Evolutionary conservation across 2,329 filamentous ascomycete species (phyloP).

Genomic region (Diaporthe amygdali): DNA sequence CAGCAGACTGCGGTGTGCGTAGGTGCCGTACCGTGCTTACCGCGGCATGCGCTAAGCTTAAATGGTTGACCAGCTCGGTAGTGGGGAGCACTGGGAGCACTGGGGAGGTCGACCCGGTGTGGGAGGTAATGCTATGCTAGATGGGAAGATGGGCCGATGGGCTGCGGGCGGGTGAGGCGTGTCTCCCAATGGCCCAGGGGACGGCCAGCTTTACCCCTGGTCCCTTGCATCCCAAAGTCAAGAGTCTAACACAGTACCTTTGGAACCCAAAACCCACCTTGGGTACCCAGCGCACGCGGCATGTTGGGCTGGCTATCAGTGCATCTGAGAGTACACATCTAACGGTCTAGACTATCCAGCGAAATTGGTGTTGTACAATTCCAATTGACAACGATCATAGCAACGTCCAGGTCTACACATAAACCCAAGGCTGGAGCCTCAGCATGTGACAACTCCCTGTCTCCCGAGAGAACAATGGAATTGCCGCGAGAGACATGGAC

Average conservation of each 20-base stretch:
- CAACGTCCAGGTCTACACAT: background rate
- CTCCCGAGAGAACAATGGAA: conserved; percentile 8
- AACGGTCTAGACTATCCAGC: background rate
- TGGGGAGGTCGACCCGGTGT: background rate
- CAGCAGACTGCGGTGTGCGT: conserved; percentile 10
- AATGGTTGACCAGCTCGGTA: conserved; percentile 13
- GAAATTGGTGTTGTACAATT: too few species aligned
- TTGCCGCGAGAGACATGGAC: background rate
- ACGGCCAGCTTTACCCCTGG: background rate
- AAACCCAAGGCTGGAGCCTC: background rate
- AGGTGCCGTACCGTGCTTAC: conserved; percentile 7
- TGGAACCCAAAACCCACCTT: background rate
- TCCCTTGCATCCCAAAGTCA: background rate
- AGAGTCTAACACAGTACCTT: background rate
- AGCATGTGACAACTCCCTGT: background rate
- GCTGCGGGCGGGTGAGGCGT: conserved; percentile 2
- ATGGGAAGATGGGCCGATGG: background rate
- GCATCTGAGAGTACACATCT: background rate
- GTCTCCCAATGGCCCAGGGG: background rate
- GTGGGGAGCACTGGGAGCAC: background rate
- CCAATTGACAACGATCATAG: background rate
- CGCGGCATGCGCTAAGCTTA: conserved; percentile 12
- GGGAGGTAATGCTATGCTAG: background rate
- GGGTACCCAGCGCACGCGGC: background rate
- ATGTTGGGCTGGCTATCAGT: background rate